Conservation (phyloP, 208 protist genomes). For the Tetramitus jugosus region DNA sequence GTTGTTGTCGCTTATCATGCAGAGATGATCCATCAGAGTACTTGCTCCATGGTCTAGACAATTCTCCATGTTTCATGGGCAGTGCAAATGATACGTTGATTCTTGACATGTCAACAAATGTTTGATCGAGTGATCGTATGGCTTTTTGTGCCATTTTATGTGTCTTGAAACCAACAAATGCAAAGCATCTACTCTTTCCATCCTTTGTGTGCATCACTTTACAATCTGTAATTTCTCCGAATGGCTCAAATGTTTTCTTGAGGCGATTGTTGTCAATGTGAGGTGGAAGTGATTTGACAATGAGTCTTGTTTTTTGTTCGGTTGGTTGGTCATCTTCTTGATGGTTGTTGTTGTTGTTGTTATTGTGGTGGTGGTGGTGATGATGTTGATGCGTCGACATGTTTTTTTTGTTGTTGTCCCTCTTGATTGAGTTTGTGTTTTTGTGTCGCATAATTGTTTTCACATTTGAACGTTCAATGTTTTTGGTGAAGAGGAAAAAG, state of each 20-base stretch:
- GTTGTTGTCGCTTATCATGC: background rate
- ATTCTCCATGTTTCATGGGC: slow-evolving; percentile 29
- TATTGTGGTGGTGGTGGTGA: no score
- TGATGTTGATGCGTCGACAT: no score
- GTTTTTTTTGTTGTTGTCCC: no score
- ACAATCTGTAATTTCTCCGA: slow-evolving; percentile 15
- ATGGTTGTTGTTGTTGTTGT: no score
- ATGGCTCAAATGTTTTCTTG: background rate
- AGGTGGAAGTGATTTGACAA: slow-evolving; percentile 1
- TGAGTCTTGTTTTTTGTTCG: background rate
- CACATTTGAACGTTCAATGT: no score
- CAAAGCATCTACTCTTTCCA: slow-evolving; percentile 10
- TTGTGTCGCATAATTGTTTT: no score
- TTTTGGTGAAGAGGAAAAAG: no score
- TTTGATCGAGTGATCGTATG: background rate
- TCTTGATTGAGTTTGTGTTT: no score
- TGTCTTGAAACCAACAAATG: slow-evolving; percentile 12
- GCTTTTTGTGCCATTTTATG: background rate
- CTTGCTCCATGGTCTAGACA: slow-evolving; percentile 55
- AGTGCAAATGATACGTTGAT: slow-evolving; percentile 48
- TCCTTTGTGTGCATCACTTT: slow-evolving; percentile 10
- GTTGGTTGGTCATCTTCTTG: no score
- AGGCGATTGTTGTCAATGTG: background rate
- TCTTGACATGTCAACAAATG: slow-evolving; percentile 10
- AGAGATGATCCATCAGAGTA: slow-evolving; percentile 55